Evolutionary conservation across 176 grass and related monocot genomes (phyloP), one percentile per base, ranked within the genome.

Genomic region (Metroxylon sagu): DNA sequence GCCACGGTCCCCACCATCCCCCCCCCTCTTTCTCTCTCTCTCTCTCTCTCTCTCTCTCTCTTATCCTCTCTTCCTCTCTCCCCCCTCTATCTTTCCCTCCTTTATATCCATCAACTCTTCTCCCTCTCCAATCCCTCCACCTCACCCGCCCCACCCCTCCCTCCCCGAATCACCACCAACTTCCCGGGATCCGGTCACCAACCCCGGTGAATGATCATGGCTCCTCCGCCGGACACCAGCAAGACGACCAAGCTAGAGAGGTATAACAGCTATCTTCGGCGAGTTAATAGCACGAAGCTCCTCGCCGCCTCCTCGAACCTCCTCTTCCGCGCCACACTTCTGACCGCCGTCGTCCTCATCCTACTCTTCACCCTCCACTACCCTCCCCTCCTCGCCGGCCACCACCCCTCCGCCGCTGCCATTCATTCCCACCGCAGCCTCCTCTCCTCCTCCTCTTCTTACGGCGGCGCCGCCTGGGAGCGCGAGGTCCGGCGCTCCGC

Each of bases 51-150:
- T 39, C 31, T 39, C 35, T 39, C 35, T 39, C 35, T 2, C 35
- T 39, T 8, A 39, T 39, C 68, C 66, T 31, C 8, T 16, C 55
- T n/a, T 49, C 1, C 25, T 0, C 25, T 29, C 28, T 21, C 21
- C 51, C 70, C 16, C 71, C 2, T 75, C 26, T 19, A 63, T 79
- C 81, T 70, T 69, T 60, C 60, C 2, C 14, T 17, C 52, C 8
- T 53, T 54, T 54, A 54, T 54, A 21, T 54, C n/a, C 18, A 0
- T 53, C 8, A 43, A 43, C 5, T 3, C 52, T 21, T 19, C 52
- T 17, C 19, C 19, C 52, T 54, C 52, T 14, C 35, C 35, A 43
- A 0, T 18, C 52, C 52, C 19, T 10, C 52, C 17, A 10, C 19
- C 19, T 19, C 18, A 5, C 14, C 14, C 5, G 4, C 1, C 15